phyloP scores from a whole-genome alignment of 2,329 filamentous ascomycete genomes.

The Fusarium sp. region DNA sequence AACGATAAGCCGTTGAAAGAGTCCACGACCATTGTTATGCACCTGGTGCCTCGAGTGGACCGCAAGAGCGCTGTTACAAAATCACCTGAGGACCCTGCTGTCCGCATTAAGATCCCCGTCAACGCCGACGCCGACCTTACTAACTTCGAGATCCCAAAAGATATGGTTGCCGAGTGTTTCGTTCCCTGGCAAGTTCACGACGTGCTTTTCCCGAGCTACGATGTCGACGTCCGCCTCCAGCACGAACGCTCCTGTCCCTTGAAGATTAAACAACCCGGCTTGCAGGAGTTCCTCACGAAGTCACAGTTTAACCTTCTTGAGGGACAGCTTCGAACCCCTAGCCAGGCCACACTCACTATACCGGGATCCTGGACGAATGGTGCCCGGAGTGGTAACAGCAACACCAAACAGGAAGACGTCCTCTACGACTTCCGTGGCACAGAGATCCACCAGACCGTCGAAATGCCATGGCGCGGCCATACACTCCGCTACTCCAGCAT shows the following conservation, averaged over 20 bases:
- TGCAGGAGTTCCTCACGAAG: constrained; percentile 59
- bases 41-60: constrained; percentile 55
- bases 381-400: not conserved
- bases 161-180: constrained; percentile 52
- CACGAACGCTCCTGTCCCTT: constrained; percentile 56
- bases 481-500: constrained; percentile 65
- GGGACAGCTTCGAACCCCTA: constrained; percentile 58
- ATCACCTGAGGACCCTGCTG: constrained; percentile 29
- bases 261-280: constrained; percentile 49
- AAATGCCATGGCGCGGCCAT: constrained; percentile 58
- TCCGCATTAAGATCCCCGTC: constrained; percentile 52
- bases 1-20: constrained; percentile 43
- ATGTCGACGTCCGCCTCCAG: constrained; percentile 63
- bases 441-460: constrained; percentile 63
- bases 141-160: constrained; percentile 47
- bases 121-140: constrained; percentile 46
- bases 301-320: constrained; percentile 61
- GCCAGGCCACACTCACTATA: constrained; percentile 32
- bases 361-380: constrained; percentile 21
- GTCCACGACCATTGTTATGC: constrained; percentile 58
- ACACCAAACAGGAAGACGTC: constrained; percentile 26
- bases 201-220: constrained; percentile 59
- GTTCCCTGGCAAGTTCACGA: constrained; percentile 53
- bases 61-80: not conserved
- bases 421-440: constrained; percentile 62